Base-by-base conservation (phyloP, 208 protist genomes). In the Porcisia hertigi region DNA sequence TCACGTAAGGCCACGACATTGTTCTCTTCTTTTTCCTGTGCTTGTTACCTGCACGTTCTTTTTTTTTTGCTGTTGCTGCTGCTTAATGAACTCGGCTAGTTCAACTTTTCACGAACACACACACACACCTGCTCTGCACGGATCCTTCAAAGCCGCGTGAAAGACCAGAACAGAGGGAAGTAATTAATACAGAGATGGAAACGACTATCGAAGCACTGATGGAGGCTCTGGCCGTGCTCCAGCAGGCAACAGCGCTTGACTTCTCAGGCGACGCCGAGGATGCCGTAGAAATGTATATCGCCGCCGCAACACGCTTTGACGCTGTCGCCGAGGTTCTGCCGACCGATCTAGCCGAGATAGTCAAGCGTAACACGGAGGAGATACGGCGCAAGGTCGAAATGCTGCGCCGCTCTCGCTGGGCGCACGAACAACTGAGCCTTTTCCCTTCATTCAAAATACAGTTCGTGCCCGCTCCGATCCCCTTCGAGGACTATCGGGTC, bases 201-300 rank as follows among this genome's bases (percentile, higher is more conserved):
- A 78, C 57, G 45, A 77, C 76, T 34, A 45, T 82, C 16, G 88
- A 93, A 73, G 80, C 75, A 14, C 84, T 96, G 62, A 83, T 85
- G 39, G 87, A 94, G 75, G 78, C 86, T n/a, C 82, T 96, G 49
- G 79, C 84, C 2, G 73, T 94, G 23, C 85, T 94, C 55, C 90
- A 94, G 83, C 90, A 96, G 67, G 92, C 82, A 23, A 92, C 76
- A 54, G 83, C 90, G 12, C 81, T 90, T 16, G 89, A 96, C 52
- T 80, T 89, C 53, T 77, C 86, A 23, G 87, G 85, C 49, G 79
- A 92, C 14, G 75, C 75, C 16, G 82, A 89, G n/a, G 78, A 84
- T 14, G 90, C 92, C 11, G 73, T 92, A 70, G 84, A 90, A 63
- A 80, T 94, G 85, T 96, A 96, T 73, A 85, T 71, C 58, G 75